Evolutionary conservation across 2,329 filamentous ascomycete genomes (phyloP).

Genomic region (Fusarium concolor): DNA sequence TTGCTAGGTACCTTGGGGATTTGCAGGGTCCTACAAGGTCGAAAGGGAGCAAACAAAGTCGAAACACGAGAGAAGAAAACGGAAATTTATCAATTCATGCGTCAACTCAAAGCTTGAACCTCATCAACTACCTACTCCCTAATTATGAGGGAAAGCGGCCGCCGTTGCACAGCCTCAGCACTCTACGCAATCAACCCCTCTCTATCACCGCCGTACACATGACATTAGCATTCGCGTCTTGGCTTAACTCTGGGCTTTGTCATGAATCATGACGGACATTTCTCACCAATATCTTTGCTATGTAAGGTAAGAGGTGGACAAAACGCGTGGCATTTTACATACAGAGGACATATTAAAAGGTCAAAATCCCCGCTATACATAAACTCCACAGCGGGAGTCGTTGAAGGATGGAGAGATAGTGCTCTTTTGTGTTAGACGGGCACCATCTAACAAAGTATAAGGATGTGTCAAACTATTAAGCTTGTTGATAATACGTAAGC

Average conservation of each 20-base stretch:
- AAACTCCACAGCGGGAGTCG: background rate
- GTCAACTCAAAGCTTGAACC: background rate
- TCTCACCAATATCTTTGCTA: background rate
- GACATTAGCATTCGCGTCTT: constrained; percentile 29
- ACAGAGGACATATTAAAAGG: background rate
- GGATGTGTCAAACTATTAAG: background rate
- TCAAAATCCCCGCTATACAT: constrained; percentile 7
- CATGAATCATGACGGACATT: background rate
- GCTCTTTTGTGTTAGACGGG: background rate
- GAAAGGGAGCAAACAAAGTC: background rate
- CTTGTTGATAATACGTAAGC: background rate
- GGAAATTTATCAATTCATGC: background rate
- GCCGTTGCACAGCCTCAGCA: constrained; percentile 45
- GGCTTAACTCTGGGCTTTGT: constrained; percentile 22
- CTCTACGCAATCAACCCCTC: constrained; percentile 48
- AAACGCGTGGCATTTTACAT: constrained; percentile 18
- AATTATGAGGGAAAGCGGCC: constrained; percentile 13
- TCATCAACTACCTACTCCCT: background rate
- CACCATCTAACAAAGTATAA: background rate
- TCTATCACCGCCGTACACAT: constrained; percentile 25
- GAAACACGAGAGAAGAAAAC: background rate
- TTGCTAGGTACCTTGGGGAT: background rate
- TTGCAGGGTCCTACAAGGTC: constrained; percentile 28
- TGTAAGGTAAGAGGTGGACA: no score
- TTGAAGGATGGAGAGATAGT: background rate